Evolutionary conservation across 2,329 filamentous ascomycete species (phyloP).

Genomic region (Neocatenulostroma microsporum): DNA sequence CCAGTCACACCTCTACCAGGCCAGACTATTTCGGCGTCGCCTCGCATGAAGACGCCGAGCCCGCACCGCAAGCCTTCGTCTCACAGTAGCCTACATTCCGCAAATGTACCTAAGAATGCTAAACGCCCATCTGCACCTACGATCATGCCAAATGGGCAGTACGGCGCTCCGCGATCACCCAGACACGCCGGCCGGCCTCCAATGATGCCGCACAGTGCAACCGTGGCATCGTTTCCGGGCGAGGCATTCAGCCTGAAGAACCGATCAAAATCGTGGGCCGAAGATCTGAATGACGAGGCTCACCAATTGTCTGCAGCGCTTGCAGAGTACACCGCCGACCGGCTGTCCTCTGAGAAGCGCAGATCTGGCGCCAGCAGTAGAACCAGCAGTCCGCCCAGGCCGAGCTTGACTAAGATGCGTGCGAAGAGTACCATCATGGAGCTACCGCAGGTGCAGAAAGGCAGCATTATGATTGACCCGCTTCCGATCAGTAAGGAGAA

Average conservation of each 20-base stretch:
- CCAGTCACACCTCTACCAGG: conserved; percentile 59
- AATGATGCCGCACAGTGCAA: conserved; percentile 26
- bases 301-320: conserved; percentile 69
- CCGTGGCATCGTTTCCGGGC: conserved; percentile 18
- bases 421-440: conserved; percentile 33
- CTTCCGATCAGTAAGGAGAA: conserved; percentile 80
- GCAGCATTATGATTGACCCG: conserved; percentile 76
- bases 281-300: conserved; percentile 63
- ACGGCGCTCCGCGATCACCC: conserved; percentile 23
- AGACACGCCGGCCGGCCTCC: conserved; percentile 20
- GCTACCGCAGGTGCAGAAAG: conserved; percentile 55
- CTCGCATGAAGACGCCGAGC: conserved; percentile 27
- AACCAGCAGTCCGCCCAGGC: conserved; percentile 21
- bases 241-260: conserved; percentile 22
- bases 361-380: conserved; percentile 13
- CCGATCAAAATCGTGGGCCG: conserved; percentile 64
- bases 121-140: conserved; percentile 25
- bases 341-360: conserved; percentile 38
- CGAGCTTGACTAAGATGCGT: conserved; percentile 16
- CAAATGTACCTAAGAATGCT: conserved; percentile 30
- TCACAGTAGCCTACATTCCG: conserved; percentile 23
- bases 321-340: conserved; percentile 67
- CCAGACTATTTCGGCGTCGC: conserved; percentile 20
- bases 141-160: conserved; percentile 17
- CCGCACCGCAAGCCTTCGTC: conserved; percentile 26